Conservation (phyloP, 768 basidiomycete species). For the Kwoniella dendrophila region DNA sequence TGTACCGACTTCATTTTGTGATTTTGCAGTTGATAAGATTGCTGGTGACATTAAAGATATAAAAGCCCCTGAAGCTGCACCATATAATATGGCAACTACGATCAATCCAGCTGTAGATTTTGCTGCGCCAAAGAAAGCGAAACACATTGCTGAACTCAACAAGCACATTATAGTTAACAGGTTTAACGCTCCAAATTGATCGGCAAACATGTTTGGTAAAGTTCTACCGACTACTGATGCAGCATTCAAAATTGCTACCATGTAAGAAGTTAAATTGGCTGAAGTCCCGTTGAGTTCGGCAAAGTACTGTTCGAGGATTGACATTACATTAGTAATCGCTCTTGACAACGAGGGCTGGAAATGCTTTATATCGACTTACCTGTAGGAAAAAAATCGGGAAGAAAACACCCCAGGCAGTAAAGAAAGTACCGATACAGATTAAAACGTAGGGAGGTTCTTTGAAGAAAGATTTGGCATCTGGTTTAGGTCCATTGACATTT, state of each 20-base stretch:
- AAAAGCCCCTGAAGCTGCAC: slow-evolving; percentile 37
- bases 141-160: slow-evolving; percentile 26
- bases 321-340: background rate
- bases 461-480: slow-evolving; percentile 17
- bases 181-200: slow-evolving; percentile 22
- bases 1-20: slow-evolving; percentile 40
- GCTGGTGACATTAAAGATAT: slow-evolving; percentile 30
- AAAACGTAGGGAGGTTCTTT: slow-evolving; percentile 6
- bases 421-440: slow-evolving; percentile 10
- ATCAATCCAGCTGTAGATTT: slow-evolving; percentile 31
- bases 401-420: slow-evolving; percentile 22
- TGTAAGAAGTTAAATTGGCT: slow-evolving; percentile 11
- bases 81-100: slow-evolving; percentile 34
- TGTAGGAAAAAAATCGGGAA: slow-evolving; percentile 23
- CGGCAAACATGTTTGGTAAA: slow-evolving; percentile 19
- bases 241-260: slow-evolving; percentile 22
- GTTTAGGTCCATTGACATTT: background rate
- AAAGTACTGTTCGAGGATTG: slow-evolving; percentile 10
- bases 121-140: slow-evolving; percentile 32
- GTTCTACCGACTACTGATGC: slow-evolving; percentile 21
- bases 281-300: slow-evolving; percentile 8
- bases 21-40: slow-evolving; percentile 32
- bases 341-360: too few species aligned
- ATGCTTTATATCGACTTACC: too few species aligned
- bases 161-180: slow-evolving; percentile 16